Conservation (phyloP, 2,329 filamentous ascomycete genomes). For the Curvularia hawaiiensis region DNA sequence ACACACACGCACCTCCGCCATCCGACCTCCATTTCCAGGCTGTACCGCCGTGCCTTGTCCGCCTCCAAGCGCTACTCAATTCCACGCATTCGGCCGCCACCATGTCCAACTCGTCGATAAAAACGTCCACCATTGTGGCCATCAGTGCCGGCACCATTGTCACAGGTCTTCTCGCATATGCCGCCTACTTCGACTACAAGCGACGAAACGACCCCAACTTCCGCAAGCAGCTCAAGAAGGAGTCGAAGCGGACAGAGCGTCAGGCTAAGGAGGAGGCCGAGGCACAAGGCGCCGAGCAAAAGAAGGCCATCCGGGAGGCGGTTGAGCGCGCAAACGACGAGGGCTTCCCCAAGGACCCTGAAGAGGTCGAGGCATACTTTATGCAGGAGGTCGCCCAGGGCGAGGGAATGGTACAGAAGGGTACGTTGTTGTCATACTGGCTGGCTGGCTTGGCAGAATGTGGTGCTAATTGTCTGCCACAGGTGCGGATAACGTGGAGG, state of each 20-base stretch:
- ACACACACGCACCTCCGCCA: slow-evolving; percentile 19
- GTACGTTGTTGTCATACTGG: slow-evolving; percentile 54
- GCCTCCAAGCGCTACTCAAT: slow-evolving; percentile 4
- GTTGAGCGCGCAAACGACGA: slow-evolving; percentile 86
- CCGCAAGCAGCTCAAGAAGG: slow-evolving; percentile 69
- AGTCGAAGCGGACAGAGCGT: slow-evolving; percentile 74
- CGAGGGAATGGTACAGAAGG: slow-evolving; percentile 81
- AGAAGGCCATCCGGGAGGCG: slow-evolving; percentile 73
- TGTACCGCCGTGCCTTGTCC: slow-evolving; percentile 5
- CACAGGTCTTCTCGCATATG: slow-evolving; percentile 66
- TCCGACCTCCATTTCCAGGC: slow-evolving; percentile 14
- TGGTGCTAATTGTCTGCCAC: slow-evolving; percentile 22
- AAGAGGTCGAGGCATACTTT: slow-evolving; percentile 95
- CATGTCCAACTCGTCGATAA: slow-evolving; percentile 31
- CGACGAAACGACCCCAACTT: slow-evolving; percentile 68
- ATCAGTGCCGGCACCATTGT: slow-evolving; percentile 63
- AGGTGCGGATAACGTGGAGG: slow-evolving; percentile 76
- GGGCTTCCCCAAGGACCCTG: slow-evolving; percentile 86
- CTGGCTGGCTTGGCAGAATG: background rate
- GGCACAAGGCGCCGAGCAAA: slow-evolving; percentile 68
- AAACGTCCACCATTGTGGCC: slow-evolving; percentile 58
- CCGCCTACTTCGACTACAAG: slow-evolving; percentile 70
- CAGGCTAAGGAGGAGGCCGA: slow-evolving; percentile 75
- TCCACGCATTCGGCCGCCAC: slow-evolving; percentile 10
- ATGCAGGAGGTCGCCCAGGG: slow-evolving; percentile 93